phyloP scores from a whole-genome alignment of 441 rosid species.

The Daphne laureola region DNA sequence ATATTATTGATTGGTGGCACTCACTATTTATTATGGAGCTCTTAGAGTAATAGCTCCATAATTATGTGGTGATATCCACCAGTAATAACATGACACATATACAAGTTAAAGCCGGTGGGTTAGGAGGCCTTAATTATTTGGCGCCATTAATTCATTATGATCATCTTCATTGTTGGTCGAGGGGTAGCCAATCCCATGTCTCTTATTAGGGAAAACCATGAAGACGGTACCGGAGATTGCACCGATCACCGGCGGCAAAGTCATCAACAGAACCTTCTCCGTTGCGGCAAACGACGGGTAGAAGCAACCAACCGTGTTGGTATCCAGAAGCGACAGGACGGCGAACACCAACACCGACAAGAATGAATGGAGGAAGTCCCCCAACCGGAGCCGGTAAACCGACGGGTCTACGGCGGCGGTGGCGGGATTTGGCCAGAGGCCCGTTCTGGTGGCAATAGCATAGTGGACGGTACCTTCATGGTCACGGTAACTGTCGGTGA shows the following conservation, averaged over 20 bases:
- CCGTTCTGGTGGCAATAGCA: constrained; percentile 50
- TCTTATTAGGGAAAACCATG: constrained; percentile 57
- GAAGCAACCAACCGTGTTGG: constrained; percentile 52
- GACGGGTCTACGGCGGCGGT: constrained; percentile 41
- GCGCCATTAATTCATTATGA: neutral
- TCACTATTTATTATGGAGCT: too few relatives aligned
- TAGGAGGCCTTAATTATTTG: too few relatives aligned
- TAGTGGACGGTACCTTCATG: constrained; percentile 46
- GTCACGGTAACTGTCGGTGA: constrained; percentile 68
- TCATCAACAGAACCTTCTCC: constrained; percentile 49
- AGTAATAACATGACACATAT: too few relatives aligned
- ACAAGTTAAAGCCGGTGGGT: too few relatives aligned
- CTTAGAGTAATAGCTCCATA: too few relatives aligned
- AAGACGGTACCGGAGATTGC: constrained; percentile 43
- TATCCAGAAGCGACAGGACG: constrained; percentile 49
- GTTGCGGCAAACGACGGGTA: constrained; percentile 49
- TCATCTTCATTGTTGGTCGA: constrained; percentile 17
- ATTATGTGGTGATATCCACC: too few relatives aligned
- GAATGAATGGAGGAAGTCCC: constrained; percentile 68
- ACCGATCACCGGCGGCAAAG: constrained; percentile 70
- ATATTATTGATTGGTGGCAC: too few relatives aligned
- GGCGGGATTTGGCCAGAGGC: constrained; percentile 53
- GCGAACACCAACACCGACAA: constrained; percentile 49
- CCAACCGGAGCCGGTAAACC: constrained; percentile 35
- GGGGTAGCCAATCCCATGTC: constrained; percentile 88